A percentile compares a stretch with the other conserved stretches of the same genome.
Evolutionary conservation across 2,329 filamentous ascomycete species (phyloP).

Genomic region (Tolypocladium guangdongense): DNA sequence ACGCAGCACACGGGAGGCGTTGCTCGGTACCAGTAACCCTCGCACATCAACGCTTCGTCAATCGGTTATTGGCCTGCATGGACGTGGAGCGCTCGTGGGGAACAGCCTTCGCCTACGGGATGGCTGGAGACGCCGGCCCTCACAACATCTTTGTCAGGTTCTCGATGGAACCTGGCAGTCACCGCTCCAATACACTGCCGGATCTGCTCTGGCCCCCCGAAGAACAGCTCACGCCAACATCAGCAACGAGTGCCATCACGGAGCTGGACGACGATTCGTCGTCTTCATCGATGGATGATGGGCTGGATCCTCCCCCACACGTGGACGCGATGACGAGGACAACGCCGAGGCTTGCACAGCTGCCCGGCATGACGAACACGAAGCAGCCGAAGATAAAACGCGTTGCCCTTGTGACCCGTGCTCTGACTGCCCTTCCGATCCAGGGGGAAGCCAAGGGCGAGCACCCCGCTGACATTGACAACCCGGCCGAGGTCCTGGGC

Average conservation of each 20-base stretch:
- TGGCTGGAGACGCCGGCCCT: conserved; percentile 15
- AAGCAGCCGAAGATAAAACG: conserved; percentile 12
- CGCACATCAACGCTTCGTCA: conserved; percentile 11
- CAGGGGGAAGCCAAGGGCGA: background rate
- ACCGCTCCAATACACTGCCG: background rate
- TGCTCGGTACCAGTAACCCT: background rate
- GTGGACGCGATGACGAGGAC: background rate
- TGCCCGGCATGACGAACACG: background rate
- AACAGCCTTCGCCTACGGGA: conserved; percentile 13
- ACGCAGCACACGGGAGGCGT: conserved; percentile 3
- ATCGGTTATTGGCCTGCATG: conserved; percentile 27
- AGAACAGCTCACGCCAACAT: conserved; percentile 12
- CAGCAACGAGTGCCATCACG: background rate
- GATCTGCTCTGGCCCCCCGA: conserved; percentile 13
- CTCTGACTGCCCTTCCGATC: conserved; percentile 14
- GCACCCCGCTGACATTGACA: conserved; percentile 3
- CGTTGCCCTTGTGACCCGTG: conserved; percentile 16
- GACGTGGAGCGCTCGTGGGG: conserved; percentile 34
- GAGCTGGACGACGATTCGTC: background rate
- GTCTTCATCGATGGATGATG: conserved; percentile 8
- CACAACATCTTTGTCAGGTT: conserved; percentile 22
- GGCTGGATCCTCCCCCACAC: background rate
- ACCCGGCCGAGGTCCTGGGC: conserved; percentile 32
- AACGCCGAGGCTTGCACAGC: background rate
- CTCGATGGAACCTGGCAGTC: conserved; percentile 4